Conservation (phyloP, 2,329 filamentous ascomycete species). For the Pyrenochaeta sp. region DNA sequence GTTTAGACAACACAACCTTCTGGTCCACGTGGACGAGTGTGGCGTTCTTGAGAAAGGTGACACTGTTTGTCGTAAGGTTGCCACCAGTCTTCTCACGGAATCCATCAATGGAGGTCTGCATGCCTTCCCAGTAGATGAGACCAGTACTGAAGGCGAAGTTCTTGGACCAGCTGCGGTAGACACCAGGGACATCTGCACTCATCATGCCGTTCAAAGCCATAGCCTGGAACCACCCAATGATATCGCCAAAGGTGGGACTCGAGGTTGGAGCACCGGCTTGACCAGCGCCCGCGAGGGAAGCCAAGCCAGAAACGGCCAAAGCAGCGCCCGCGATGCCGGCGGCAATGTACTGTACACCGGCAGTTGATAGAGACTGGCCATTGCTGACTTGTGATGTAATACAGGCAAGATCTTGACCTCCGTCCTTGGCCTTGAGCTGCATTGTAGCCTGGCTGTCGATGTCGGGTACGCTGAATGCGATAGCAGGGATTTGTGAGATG, state of each 20-base stretch:
- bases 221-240: conserved; percentile 89
- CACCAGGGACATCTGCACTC: conserved; percentile 83
- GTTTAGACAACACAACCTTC: conserved; percentile 64
- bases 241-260: conserved; percentile 85
- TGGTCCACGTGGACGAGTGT: conserved; percentile 76
- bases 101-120: conserved; percentile 83
- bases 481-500: conserved; percentile 79
- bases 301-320: conserved; percentile 74
- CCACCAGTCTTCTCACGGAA: conserved; percentile 85
- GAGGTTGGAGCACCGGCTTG: conserved; percentile 64
- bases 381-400: conserved; percentile 84
- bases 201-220: conserved; percentile 98
- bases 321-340: conserved; percentile 87
- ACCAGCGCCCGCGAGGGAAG: conserved; percentile 68
- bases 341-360: conserved; percentile 83
- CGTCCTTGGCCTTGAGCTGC: conserved; percentile 71
- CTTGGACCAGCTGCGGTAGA: conserved; percentile 88
- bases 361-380: conserved; percentile 79
- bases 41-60: conserved; percentile 75
- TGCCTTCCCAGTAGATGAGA: conserved; percentile 79
- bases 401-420: conserved; percentile 75
- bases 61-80: conserved; percentile 82
- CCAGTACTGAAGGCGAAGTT: conserved; percentile 95
- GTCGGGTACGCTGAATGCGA: conserved; percentile 91
- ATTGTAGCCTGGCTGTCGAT: conserved; percentile 86